These are phyloP conservation scores for Cyclotella choctawhatcheeana DNA, from an alignment of 108 stramenopile genomes.

Conservation along the genomic window DNA sequence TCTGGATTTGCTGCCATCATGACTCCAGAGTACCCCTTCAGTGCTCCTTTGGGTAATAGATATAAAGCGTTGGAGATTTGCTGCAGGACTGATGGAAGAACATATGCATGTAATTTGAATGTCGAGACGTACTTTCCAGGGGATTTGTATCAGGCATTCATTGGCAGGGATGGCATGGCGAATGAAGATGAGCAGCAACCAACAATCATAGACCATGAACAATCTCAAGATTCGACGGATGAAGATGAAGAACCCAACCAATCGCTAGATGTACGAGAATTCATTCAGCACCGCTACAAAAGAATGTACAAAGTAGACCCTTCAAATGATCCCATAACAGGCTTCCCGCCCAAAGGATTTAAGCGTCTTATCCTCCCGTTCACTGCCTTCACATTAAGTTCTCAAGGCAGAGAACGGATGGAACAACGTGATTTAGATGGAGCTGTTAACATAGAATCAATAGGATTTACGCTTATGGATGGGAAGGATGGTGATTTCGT, in stretches of 20 bases:
- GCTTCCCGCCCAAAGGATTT: conserved; percentile 44
- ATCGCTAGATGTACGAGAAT: conserved; percentile 36
- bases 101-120: conserved; percentile 78
- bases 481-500: conserved; percentile 78
- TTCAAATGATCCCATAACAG: conserved; percentile 33
- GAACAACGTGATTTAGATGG: conserved; percentile 71
- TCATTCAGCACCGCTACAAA: conserved; percentile 17
- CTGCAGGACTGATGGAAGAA: conserved; percentile 79
- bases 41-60: conserved; percentile 59
- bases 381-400: conserved; percentile 67
- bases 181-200: not conserved
- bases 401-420: conserved; percentile 63
- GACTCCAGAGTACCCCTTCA: conserved; percentile 76
- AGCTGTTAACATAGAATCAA: conserved; percentile 61
- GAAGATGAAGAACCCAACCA: conserved; percentile 13
- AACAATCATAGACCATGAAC: too few relatives aligned
- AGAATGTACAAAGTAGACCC: conserved; percentile 21
- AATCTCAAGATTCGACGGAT: too few relatives aligned
- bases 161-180: conserved; percentile 24
- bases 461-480: conserved; percentile 87
- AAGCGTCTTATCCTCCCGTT: conserved; percentile 63
- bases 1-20: conserved; percentile 86
- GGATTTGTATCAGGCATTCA: conserved; percentile 83
- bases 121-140: conserved; percentile 76
- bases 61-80: conserved; percentile 83